Evolutionary conservation across 1,284 basidiomycete genomes (phyloP).

Genomic region (Neonothopanus nambi): DNA sequence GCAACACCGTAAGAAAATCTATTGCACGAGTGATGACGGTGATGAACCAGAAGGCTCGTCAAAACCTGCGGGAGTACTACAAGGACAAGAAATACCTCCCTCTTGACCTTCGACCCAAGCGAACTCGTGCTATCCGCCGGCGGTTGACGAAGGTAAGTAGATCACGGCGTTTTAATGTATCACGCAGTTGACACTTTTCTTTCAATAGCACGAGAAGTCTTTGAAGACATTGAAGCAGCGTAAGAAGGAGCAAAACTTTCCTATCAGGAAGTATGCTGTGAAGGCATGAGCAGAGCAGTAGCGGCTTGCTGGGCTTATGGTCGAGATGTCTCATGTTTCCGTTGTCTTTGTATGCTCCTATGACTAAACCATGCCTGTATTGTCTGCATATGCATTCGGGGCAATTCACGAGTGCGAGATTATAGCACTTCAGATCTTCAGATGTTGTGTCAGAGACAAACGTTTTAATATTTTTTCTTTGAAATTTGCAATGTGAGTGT

Average conservation of each 20-base stretch:
- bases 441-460: background rate
- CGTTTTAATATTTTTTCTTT: background rate
- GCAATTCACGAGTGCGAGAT: background rate
- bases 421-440: too few relatives aligned
- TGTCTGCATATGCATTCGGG: background rate
- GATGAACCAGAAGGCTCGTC: constrained; percentile 97
- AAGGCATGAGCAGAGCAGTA: constrained; percentile 84
- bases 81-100: constrained; percentile 97
- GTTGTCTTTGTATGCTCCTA: constrained; percentile 28
- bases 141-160: constrained; percentile 82
- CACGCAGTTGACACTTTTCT: constrained; percentile 18
- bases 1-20: constrained; percentile 97
- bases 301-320: constrained; percentile 20
- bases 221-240: constrained; percentile 87
- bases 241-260: constrained; percentile 96
- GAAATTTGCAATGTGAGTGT: background rate
- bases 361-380: constrained; percentile 10
- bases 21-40: constrained; percentile 98
- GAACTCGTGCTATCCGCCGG: constrained; percentile 97
- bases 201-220: constrained; percentile 71
- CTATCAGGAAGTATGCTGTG: constrained; percentile 80
- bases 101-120: constrained; percentile 97
- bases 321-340: constrained; percentile 19
- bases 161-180: constrained; percentile 4
- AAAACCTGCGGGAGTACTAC: constrained; percentile 98